A percentile compares a stretch with the other conserved stretches of the same genome.
Evolutionary conservation across 805 yeast genomes (phyloP).

Genomic region (Nakazawaea ishiwadae): DNA sequence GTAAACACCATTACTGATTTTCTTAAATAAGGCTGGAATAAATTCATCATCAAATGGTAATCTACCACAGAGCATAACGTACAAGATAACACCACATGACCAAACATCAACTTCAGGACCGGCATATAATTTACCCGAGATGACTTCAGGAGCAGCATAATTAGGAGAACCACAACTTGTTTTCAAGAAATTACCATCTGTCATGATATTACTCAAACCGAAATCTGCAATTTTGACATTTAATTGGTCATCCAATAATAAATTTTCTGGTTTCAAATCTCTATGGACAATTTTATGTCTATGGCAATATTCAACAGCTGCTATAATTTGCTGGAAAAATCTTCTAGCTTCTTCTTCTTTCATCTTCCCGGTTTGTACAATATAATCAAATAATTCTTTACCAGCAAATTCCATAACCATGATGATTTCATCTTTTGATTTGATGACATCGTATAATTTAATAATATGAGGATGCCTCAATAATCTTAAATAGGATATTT

Average conservation of each 20-base stretch:
- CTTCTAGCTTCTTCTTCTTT: constrained; percentile 87
- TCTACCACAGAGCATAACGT: constrained; percentile 94
- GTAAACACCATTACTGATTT: constrained; percentile 89
- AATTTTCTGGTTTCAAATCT: constrained; percentile 93
- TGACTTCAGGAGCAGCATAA: constrained; percentile 97
- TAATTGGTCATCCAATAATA: constrained; percentile 80
- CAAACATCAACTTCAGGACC: constrained; percentile 99
- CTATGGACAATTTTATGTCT: constrained; percentile 95
- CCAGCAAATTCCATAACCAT: constrained; percentile 98
- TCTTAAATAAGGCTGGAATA: constrained; percentile 89
- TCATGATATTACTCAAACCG: constrained; percentile 93
- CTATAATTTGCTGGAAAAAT: constrained; percentile 92
- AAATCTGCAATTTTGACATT: constrained; percentile 96
- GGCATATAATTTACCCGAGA: constrained; percentile 89
- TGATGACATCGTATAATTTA: constrained; percentile 91
- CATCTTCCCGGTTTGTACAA: constrained; percentile 91
- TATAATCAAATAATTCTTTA: constrained; percentile 92
- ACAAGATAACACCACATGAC: constrained; percentile 94
- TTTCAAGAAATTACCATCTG: constrained; percentile 92
- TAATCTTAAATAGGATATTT: constrained; percentile 81
- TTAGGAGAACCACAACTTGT: constrained; percentile 97
- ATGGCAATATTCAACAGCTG: constrained; percentile 96
- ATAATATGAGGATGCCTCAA: constrained; percentile 95
- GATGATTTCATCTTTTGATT: constrained; percentile 90
- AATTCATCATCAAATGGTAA: constrained; percentile 95